These are phyloP conservation scores for Candida boleticola DNA, from an alignment of 805 yeast species.

Conservation along the genomic window DNA sequence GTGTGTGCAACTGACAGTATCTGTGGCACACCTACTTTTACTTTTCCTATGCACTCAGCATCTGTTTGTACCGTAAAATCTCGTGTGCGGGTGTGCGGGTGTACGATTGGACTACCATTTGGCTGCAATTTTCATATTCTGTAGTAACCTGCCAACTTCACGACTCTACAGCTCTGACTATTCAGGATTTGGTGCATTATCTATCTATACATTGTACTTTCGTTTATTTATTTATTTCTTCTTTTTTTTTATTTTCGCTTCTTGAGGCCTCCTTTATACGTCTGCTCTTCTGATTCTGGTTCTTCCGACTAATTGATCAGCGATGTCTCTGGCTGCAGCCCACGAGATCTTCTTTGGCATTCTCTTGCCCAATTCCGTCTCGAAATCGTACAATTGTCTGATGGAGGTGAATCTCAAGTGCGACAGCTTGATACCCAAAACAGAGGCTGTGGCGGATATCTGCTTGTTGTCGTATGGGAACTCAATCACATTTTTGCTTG, in stretches of 20 bases:
- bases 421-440: conserved; percentile 78
- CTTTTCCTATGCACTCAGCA: too few species aligned
- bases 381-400: conserved; percentile 77
- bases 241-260: not conserved
- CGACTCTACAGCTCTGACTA: too few species aligned
- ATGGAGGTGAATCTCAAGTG: conserved; percentile 74
- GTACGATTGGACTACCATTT: too few species aligned
- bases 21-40: too few species aligned
- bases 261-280: not conserved
- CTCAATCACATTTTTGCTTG: conserved; percentile 24
- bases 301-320: conserved; percentile 84
- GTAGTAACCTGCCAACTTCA: too few species aligned
- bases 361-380: conserved; percentile 76
- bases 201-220: too few species aligned
- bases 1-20: too few species aligned
- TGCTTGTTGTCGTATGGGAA: conserved; percentile 33
- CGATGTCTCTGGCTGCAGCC: conserved; percentile 70
- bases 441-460: conserved; percentile 60
- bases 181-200: too few species aligned
- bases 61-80: too few species aligned
- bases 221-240: too few species aligned
- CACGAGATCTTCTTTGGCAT: conserved; percentile 89
- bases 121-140: too few species aligned
- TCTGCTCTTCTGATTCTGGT: conserved; percentile 15
- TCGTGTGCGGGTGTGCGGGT: too few species aligned